Percentiles rank a stretch among this genome's conserved stretches.
These are phyloP conservation scores for Guyanaporus albipodus DNA, from an alignment of 768 basidiomycete species.

Conservation along the genomic window DNA sequence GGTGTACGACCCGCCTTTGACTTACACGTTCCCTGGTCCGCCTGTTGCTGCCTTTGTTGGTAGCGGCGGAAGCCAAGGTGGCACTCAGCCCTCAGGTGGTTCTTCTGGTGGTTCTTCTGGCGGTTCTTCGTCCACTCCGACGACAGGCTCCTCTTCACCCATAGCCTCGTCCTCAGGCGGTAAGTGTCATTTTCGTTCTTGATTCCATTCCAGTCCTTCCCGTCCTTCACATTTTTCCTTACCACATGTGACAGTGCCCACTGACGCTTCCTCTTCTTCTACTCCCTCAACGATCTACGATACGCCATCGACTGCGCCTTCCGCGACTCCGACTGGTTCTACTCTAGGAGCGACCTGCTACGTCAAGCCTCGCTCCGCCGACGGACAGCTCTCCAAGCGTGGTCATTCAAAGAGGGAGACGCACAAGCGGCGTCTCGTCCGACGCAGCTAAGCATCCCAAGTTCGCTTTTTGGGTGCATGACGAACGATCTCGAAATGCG, in stretches of 20 bases:
- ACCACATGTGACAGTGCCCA: conserved; percentile 19
- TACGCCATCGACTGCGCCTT: conserved; percentile 1
- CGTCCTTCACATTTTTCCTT: conserved; percentile 12
- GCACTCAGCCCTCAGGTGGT: conserved; percentile 23
- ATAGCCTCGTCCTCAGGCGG: conserved; percentile 14
- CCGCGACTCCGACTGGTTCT: conserved; percentile 6
- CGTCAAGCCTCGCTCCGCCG: conserved; percentile 14
- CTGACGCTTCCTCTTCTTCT: conserved; percentile 21
- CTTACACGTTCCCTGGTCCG: conserved; percentile 55
- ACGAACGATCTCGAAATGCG: too few species aligned
- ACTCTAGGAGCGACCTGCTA: conserved; percentile 16
- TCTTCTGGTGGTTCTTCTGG: conserved; percentile 15
- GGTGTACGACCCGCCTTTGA: conserved; percentile 30
- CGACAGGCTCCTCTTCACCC: conserved; percentile 12
- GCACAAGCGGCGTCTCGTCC: conserved; percentile 26
- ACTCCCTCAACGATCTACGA: neutral
- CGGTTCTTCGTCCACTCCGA: conserved; percentile 13
- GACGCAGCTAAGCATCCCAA: conserved; percentile 8
- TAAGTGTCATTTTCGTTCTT: conserved; percentile 10
- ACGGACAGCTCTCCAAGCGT: conserved; percentile 17
- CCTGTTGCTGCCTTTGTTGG: conserved; percentile 41
- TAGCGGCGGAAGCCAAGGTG: conserved; percentile 9
- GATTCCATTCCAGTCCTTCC: neutral
- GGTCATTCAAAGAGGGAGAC: conserved; percentile 5
- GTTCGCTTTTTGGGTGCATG: too few species aligned